Base-by-base conservation (phyloP, 2,329 filamentous ascomycete species). In the Paraphaeosphaeria minitans region DNA sequence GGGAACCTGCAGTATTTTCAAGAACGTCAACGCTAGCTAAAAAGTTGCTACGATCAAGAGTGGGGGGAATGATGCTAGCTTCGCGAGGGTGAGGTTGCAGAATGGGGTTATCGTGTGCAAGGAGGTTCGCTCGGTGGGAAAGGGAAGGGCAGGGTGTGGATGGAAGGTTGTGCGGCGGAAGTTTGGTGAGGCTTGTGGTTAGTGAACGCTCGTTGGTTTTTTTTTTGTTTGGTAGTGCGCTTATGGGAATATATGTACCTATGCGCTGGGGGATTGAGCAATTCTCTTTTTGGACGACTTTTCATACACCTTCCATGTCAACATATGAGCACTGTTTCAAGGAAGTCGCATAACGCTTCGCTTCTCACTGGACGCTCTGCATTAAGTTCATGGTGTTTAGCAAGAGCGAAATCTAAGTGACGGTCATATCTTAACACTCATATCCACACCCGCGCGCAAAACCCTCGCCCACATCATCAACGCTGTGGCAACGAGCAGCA, bases 31-130 rank as follows among this genome's bases (percentile, higher is more conserved):
- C 12, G 60, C 54, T 19, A 53, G 27, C 47, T 46, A 58, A 27
- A 37, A 37, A n/a, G 59, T 64, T 45, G 62, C 53, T 9, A 57
- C 54, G 42, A 39, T 62, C 13, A 59, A 39, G 35, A 24, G 46
- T 22, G 57, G 55, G 16, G 62, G 42, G 0, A 45, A 33, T 9
- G 47, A 56, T 51, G 59, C 53, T 14, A 42, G 13, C 3, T 62
- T 64, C 42, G 27, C 27, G 6, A 45, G 33, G 4, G 29, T 49
- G 13, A 58, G 55, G 47, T 45, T 64, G 55, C 13, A 45, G 1
- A 60, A 62, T 42, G 62, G 59, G 1, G 59, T 64, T 41, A 60
- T 64, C 58, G 59, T 62, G 27, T 64, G 62, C 52, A 31, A 58
- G 43, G 56, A 51, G 19, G 21, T 9, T 8, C 19, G 9, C 29